These are phyloP conservation scores for Ambrosia artemisiifolia DNA, from an alignment of 129 eudicot genomes.

Conservation along the genomic window DNA sequence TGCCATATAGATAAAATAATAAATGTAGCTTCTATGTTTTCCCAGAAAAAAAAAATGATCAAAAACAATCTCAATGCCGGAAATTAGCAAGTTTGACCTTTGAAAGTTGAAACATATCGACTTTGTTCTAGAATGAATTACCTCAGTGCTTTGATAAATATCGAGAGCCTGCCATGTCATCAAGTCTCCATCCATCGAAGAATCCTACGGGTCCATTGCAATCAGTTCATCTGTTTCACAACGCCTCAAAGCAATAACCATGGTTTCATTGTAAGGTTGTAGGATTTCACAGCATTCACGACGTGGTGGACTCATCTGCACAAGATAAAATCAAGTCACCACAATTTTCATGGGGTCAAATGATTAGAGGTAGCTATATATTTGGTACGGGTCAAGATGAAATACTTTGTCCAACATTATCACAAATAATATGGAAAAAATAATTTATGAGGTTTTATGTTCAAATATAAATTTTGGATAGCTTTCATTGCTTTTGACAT, in stretches of 20 bases:
- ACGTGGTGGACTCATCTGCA: slow-evolving; percentile 56
- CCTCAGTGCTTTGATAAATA: slow-evolving; percentile 13
- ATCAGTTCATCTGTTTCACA: slow-evolving; percentile 65
- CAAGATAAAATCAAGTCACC: neutral
- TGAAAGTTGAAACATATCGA: neutral
- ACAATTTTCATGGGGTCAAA: neutral
- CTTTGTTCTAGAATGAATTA: neutral
- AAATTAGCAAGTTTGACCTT: neutral
- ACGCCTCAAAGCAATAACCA: slow-evolving; percentile 50
- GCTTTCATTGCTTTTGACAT: neutral
- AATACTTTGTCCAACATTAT: neutral
- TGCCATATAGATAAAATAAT: no score
- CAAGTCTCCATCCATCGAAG: slow-evolving; percentile 5
- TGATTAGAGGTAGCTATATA: neutral
- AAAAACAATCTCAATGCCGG: neutral
- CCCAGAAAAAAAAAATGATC: neutral
- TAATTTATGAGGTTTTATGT: neutral
- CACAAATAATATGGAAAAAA: neutral
- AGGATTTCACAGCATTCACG: slow-evolving; percentile 73
- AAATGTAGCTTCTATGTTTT: neutral
- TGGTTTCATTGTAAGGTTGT: slow-evolving; percentile 37
- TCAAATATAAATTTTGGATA: neutral
- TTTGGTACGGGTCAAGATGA: neutral
- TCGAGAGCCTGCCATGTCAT: slow-evolving; percentile 12
- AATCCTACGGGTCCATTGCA: slow-evolving; percentile 46